phyloP scores from a whole-genome alignment of 2,329 filamentous ascomycete genomes.

The Beauveria scarabaeidicola region DNA sequence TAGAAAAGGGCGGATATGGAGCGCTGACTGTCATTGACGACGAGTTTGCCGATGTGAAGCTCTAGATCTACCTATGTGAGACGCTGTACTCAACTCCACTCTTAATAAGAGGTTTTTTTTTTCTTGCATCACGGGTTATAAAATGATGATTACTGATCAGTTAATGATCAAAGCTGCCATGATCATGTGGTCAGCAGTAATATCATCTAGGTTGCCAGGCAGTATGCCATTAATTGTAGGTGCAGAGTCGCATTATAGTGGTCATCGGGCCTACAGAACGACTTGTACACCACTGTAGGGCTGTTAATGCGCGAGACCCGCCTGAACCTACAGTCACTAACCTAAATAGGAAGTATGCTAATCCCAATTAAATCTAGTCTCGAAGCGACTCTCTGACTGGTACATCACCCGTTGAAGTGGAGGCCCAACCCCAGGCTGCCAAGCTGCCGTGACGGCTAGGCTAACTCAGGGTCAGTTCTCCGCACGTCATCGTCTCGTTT shows the following conservation, averaged over 20 bases:
- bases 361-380: too few species aligned
- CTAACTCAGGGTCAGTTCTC: not conserved
- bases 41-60: constrained; percentile 14
- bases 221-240: too few species aligned
- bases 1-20: constrained; percentile 14
- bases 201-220: too few species aligned
- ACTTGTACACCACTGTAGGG: not conserved
- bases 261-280: not conserved
- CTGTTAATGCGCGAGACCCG: not conserved
- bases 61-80: not conserved
- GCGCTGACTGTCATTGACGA: constrained; percentile 15
- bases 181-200: too few species aligned
- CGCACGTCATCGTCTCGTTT: not conserved
- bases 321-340: not conserved
- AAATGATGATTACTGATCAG: too few species aligned
- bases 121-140: not conserved
- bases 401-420: too few species aligned
- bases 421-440: not conserved
- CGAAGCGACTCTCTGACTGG: too few species aligned
- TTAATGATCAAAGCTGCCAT: too few species aligned
- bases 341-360: not conserved
- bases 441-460: too few species aligned
- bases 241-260: too few species aligned
- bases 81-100: not conserved
- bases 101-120: not conserved